Evolutionary conservation across 2,329 filamentous ascomycete genomes (phyloP), one percentile per base, ranked within the genome.

Genomic region (Pseudopithomyces maydicus): DNA sequence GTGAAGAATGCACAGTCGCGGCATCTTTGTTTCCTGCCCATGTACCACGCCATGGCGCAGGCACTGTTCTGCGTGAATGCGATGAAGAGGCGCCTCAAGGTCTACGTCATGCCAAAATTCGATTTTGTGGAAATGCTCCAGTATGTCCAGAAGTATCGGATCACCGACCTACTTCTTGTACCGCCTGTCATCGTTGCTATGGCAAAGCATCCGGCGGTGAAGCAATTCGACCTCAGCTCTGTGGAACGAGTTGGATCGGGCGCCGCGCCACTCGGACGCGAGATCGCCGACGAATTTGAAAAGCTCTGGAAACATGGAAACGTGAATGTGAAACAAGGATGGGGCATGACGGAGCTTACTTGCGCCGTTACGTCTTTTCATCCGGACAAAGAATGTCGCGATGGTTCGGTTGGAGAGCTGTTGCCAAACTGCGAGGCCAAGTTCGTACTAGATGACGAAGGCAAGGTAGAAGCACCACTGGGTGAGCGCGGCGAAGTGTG

Each of bases 321-420:
- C 20, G 74, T 86, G 22, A 82, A 83, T 63, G 70, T 88, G 26
- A 84, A 82, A 69, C 91, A 94, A 74, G 91, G 90, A 3, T 96
- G 90, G 89, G 92, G 92, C 5, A 94, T 96, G 91, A 95, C 91
- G 1, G 91, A 95, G 70, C 77, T 80, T 2, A 95, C 91, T 0
- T 94, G 91, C 73, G 86, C 88, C 0, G 80, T 84, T 17, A 81
- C 90, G 12, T 82, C 81, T 6, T 92, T 87, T 83, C 81, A 90
- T 60, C 84, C 87, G 0, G 77, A 69, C 1, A 73, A 84, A 55
- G 74, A 68, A 5, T 77, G 75, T 3, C 61, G 70, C 2, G 78
- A 78, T 29, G 75, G 73, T 66, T 81, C 66, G 2, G 90, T 93
- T 1, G 90, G 89, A 48, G 86, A 90, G 73, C 71, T 91, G 22